These are phyloP conservation scores for Blastocystis sp. DNA, from an alignment of 352 stramenopile species.

Conservation along the genomic window DNA sequence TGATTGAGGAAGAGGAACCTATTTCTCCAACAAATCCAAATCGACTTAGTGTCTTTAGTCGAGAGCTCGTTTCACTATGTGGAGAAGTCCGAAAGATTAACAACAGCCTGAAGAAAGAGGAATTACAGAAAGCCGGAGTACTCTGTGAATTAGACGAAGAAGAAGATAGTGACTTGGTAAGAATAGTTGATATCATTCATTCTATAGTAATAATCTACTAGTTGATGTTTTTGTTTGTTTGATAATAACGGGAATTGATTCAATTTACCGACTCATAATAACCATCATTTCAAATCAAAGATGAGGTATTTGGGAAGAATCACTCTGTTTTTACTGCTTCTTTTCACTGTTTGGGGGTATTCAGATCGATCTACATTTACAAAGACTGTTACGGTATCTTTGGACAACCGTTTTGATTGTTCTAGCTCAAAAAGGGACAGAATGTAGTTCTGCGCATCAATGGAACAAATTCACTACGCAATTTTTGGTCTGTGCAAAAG, in stretches of 20 bases:
- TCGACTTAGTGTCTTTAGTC: constrained; percentile 6
- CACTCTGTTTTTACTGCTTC: not conserved
- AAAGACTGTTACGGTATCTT: not conserved
- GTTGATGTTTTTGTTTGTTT: not conserved
- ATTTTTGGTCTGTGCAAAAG: constrained; percentile 44
- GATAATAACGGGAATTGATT: not conserved
- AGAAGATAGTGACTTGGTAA: constrained; percentile 40
- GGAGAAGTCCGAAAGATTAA: constrained; percentile 4
- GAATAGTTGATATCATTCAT: not conserved
- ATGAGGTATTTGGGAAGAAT: constrained; percentile 5
- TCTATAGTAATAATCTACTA: not conserved
- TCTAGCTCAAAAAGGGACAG: constrained; percentile 31
- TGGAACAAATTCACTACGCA: constrained; percentile 39
- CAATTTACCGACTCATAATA: not conserved
- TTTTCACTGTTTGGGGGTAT: not conserved
- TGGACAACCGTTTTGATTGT: not conserved
- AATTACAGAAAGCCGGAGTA: not conserved
- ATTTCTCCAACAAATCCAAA: not conserved
- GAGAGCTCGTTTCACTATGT: constrained; percentile 4
- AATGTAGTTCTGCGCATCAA: constrained; percentile 37
- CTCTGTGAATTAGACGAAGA: not conserved
- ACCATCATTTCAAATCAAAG: not conserved
- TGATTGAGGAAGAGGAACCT: constrained; percentile 16
- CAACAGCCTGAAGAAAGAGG: not conserved
- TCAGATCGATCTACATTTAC: not conserved